phyloP scores from a whole-genome alignment of 148 eudicot species.

The Heliamphora exappendiculata region DNA sequence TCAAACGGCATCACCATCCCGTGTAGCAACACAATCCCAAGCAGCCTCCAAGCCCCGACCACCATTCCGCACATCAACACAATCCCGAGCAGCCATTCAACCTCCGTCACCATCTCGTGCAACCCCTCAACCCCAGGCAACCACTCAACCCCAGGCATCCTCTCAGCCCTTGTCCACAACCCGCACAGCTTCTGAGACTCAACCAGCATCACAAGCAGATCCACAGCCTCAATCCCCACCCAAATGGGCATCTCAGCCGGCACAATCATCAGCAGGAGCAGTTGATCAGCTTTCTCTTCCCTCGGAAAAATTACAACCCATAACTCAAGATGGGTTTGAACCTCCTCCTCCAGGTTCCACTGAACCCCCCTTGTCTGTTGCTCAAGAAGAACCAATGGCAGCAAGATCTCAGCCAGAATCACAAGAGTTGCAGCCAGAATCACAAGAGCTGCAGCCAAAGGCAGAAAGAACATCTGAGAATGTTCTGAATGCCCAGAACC shows the following conservation, averaged over 20 bases:
- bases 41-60: neutral
- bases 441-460: neutral
- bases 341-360: constrained; percentile 5
- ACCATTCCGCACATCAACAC: neutral
- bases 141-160: constrained; percentile 15
- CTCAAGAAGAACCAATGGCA: constrained; percentile 8
- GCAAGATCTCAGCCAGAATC: neutral
- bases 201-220: constrained; percentile 10
- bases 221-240: constrained; percentile 18
- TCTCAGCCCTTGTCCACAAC: constrained; percentile 23
- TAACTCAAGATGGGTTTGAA: neutral
- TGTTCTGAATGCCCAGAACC: too few species aligned
- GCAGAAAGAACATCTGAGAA: too few species aligned
- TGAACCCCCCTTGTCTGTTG: neutral
- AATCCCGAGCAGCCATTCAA: constrained; percentile 2
- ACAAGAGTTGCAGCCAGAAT: neutral
- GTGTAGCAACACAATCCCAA: neutral
- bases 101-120: constrained; percentile 14
- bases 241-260: constrained; percentile 1
- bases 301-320: neutral
- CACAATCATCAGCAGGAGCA: constrained; percentile 4
- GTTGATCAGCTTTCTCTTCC: neutral
- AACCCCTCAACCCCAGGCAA: constrained; percentile 11
- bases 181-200: constrained; percentile 9
- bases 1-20: neutral